Evolutionary conservation across 805 yeast genomes (phyloP).

Genomic region (Candida morakotiae): DNA sequence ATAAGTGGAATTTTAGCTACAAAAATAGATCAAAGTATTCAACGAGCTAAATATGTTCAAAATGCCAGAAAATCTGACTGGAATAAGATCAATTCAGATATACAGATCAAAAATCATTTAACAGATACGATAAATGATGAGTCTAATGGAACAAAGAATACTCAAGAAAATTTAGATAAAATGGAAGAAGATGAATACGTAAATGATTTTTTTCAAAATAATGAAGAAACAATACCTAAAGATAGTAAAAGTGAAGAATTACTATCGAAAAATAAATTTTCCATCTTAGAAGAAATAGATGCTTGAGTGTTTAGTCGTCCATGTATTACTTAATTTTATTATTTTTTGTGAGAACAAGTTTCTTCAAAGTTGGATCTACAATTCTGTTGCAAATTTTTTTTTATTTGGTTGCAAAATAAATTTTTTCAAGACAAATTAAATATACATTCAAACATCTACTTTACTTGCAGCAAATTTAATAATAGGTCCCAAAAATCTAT

Average conservation of each 20-base stretch:
- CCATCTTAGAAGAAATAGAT: conserved; percentile 36
- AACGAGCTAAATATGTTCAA: conserved; percentile 60
- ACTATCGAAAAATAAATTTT: conserved; percentile 24
- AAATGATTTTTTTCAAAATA: conserved; percentile 20
- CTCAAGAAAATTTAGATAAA: conserved; percentile 23
- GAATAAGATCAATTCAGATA: conserved; percentile 57
- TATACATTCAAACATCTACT: conserved; percentile 15
- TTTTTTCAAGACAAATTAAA: no score
- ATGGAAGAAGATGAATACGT: conserved; percentile 37
- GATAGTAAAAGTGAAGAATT: neutral
- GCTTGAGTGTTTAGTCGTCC: no score
- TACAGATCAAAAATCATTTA: conserved; percentile 7
- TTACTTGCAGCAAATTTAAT: conserved; percentile 14
- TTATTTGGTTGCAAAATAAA: no score
- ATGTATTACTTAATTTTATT: no score
- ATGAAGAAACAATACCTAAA: conserved; percentile 4
- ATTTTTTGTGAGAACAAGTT: no score
- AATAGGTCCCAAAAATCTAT: conserved; percentile 12
- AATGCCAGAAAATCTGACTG: conserved; percentile 65
- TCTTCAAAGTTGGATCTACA: no score
- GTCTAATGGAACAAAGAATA: conserved; percentile 10
- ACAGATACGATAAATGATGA: conserved; percentile 5
- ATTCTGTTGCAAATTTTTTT: no score
- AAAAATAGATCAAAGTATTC: conserved; percentile 62
- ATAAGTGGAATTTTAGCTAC: conserved; percentile 53